A percentile compares a stretch with the other conserved stretches of the same genome.
phyloP scores from a whole-genome alignment of 1,139 yeast species.

The Spathaspora sp. region DNA sequence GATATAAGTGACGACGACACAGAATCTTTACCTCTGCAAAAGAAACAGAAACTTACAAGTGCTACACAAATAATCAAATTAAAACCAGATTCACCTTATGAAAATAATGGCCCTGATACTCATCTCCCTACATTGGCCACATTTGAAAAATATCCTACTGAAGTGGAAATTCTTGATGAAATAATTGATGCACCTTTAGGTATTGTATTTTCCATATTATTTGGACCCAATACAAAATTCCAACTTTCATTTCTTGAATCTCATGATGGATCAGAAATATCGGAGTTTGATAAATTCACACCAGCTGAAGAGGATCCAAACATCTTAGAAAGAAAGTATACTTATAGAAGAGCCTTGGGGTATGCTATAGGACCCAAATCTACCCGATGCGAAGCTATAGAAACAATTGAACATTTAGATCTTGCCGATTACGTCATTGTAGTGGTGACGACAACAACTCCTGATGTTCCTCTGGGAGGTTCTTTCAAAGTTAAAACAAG shows the following conservation, averaged over 20 bases:
- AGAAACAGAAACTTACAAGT: conserved; percentile 7
- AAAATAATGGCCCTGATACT: conserved; percentile 37
- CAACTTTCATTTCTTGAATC: conserved; percentile 39
- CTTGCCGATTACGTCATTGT: conserved; percentile 37
- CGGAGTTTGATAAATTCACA: conserved; percentile 39
- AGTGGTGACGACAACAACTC: conserved; percentile 44
- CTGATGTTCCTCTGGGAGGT: conserved; percentile 62
- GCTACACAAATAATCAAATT: conserved; percentile 23
- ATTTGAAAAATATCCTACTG: conserved; percentile 23
- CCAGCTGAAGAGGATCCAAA: conserved; percentile 33
- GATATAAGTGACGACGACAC: conserved; percentile 8
- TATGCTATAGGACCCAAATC: conserved; percentile 60
- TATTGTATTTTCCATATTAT: conserved; percentile 45
- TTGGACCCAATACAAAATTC: conserved; percentile 44
- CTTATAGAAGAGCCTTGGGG: conserved; percentile 48
- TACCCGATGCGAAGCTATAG: conserved; percentile 51
- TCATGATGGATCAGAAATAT: conserved; percentile 50
- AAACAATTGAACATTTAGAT: conserved; percentile 42
- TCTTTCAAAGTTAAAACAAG: conserved; percentile 52
- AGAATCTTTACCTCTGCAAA: background rate
- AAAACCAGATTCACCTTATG: conserved; percentile 32
- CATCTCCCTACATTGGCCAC: conserved; percentile 34
- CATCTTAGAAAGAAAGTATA: conserved; percentile 33
- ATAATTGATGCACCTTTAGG: conserved; percentile 49
- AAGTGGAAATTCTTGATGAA: conserved; percentile 35